These are phyloP conservation scores for Solanum corneliomulleri DNA, from an alignment of 257 asterid genomes.

Conservation along the genomic window DNA sequence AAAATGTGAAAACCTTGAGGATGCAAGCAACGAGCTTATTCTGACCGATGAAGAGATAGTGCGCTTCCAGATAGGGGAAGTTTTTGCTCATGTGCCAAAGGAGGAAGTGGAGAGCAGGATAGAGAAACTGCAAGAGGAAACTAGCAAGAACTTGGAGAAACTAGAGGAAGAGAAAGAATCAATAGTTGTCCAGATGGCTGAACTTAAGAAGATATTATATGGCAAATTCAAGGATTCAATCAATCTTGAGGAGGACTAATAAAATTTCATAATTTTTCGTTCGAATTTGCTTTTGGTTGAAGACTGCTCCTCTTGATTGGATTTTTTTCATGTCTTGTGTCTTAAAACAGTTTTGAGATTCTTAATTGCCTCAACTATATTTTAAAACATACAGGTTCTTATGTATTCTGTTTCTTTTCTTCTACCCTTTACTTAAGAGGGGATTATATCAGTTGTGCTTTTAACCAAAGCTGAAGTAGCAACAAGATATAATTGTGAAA, in stretches of 20 bases:
- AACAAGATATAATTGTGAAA: neutral
- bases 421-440: neutral
- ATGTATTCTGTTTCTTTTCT: neutral
- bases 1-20: slow-evolving; percentile 72
- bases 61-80: slow-evolving; percentile 90
- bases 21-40: slow-evolving; percentile 87
- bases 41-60: slow-evolving; percentile 79
- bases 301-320: neutral
- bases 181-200: slow-evolving; percentile 63
- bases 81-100: slow-evolving; percentile 70
- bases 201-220: slow-evolving; percentile 64
- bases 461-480: no score
- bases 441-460: neutral
- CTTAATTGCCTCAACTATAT: neutral
- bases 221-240: slow-evolving; percentile 82
- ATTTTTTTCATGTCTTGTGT: neutral
- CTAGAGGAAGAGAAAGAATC: slow-evolving; percentile 69
- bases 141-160: slow-evolving; percentile 58
- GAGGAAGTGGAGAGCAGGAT: slow-evolving; percentile 84
- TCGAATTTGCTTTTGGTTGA: neutral
- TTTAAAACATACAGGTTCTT: neutral
- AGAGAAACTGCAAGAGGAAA: slow-evolving; percentile 61
- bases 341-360: neutral
- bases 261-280: neutral
- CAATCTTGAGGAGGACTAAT: slow-evolving; percentile 82